These are phyloP conservation scores for Neofusicoccum cordaticola DNA, from an alignment of 2,329 filamentous ascomycete genomes.

Conservation along the genomic window DNA sequence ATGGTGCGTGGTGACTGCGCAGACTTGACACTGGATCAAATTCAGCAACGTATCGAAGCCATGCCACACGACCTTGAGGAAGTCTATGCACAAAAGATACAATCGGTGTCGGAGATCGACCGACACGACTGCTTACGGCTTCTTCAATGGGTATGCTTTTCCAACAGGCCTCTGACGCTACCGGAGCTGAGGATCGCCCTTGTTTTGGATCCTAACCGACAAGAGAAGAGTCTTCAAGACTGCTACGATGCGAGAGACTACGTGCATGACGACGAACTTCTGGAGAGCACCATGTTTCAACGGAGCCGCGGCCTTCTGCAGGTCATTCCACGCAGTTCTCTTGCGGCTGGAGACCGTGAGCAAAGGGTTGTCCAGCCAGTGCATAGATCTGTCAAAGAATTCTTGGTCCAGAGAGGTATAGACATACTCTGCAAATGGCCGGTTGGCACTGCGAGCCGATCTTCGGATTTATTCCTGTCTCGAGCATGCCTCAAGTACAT, in stretches of 20 bases:
- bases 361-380: neutral
- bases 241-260: neutral
- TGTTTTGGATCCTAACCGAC: neutral
- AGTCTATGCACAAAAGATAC: neutral
- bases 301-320: neutral
- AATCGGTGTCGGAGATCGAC: neutral
- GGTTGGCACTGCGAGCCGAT: neutral
- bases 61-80: neutral
- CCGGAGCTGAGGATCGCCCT: neutral
- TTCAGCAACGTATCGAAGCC: neutral
- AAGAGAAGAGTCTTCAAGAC: neutral
- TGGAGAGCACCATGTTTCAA: neutral
- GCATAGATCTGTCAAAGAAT: neutral
- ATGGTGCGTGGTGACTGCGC: neutral
- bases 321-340: neutral
- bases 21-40: neutral
- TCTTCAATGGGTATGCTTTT: constrained; percentile 1
- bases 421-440: neutral
- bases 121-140: neutral
- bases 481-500: neutral
- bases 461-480: neutral
- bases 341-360: neutral
- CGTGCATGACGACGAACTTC: neutral
- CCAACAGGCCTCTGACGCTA: neutral
- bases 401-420: neutral